Conservation (phyloP, 2,329 filamentous ascomycete genomes). For the Mycosphaerella sp. region DNA sequence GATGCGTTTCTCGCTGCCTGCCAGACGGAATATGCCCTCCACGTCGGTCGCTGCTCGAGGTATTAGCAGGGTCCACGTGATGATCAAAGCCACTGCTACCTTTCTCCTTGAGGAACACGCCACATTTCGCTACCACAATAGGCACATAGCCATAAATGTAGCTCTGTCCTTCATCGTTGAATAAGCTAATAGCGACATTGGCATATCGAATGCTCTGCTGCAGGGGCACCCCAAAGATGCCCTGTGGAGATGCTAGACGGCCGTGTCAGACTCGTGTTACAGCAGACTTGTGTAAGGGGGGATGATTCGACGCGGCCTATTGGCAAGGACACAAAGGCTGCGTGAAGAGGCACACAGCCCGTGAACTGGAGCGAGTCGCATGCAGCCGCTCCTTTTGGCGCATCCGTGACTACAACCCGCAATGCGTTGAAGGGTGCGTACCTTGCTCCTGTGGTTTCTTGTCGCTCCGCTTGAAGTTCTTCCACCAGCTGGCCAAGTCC, state of each 20-base stretch:
- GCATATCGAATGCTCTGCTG: conserved; percentile 94
- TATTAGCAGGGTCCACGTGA: conserved; percentile 21
- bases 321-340: not conserved
- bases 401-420: not conserved
- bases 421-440: conserved; percentile 33
- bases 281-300: not conserved
- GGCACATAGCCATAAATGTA: conserved; percentile 99
- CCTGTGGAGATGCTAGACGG: conserved; percentile 45
- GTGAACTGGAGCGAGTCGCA: not conserved
- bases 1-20: conserved; percentile 94
- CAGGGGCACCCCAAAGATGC: conserved; percentile 91
- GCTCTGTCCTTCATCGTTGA: conserved; percentile 85
- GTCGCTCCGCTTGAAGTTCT: conserved; percentile 71
- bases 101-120: conserved; percentile 96
- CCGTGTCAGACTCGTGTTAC: conserved; percentile 13
- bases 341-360: not conserved
- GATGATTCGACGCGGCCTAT: not conserved
- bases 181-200: conserved; percentile 94
- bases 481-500: conserved; percentile 96
- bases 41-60: conserved; percentile 69
- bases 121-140: conserved; percentile 96
- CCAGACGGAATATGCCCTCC: conserved; percentile 93
- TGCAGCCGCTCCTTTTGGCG: not conserved
- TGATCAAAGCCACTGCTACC: conserved; percentile 48
- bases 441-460: conserved; percentile 59